Evolutionary conservation across 805 yeast genomes (phyloP).

Genomic region (Kuraishia floccosa): DNA sequence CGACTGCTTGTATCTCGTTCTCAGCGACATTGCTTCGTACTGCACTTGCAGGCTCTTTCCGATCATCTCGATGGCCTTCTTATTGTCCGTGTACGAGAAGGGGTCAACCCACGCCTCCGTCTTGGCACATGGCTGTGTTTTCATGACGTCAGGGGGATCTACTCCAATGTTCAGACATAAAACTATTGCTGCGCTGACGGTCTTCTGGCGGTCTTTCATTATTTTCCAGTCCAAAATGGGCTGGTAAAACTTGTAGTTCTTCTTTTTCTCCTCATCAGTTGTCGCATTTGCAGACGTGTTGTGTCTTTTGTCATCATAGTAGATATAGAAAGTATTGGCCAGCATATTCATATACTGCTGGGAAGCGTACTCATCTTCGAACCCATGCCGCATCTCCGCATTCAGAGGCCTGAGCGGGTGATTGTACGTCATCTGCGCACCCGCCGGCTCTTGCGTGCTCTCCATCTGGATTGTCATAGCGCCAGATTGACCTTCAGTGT

Average conservation of each 20-base stretch:
- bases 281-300: conserved; percentile 78
- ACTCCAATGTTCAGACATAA: conserved; percentile 88
- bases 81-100: conserved; percentile 64
- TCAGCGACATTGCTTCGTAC: conserved; percentile 77
- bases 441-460: too few relatives aligned
- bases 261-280: conserved; percentile 36
- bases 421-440: too few relatives aligned
- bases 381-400: conserved; percentile 56
- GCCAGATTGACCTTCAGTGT: too few relatives aligned
- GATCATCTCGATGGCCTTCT: conserved; percentile 83
- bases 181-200: conserved; percentile 87
- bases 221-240: conserved; percentile 85
- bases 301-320: conserved; percentile 88
- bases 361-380: conserved; percentile 44
- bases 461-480: too few relatives aligned
- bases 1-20: conserved; percentile 84
- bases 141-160: conserved; percentile 92
- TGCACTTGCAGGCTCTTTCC: conserved; percentile 83
- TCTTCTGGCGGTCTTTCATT: conserved; percentile 82
- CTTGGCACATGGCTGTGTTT: conserved; percentile 88
- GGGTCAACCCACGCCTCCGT: conserved; percentile 95
- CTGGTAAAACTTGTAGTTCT: conserved; percentile 42
- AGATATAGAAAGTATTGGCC: conserved; percentile 64
- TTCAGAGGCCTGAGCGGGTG: conserved; percentile 37
- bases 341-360: conserved; percentile 43